Percentiles rank a stretch among this genome's conserved stretches.
Conservation (phyloP, 2,329 filamentous ascomycete genomes). For the Cytospora piceae region DNA sequence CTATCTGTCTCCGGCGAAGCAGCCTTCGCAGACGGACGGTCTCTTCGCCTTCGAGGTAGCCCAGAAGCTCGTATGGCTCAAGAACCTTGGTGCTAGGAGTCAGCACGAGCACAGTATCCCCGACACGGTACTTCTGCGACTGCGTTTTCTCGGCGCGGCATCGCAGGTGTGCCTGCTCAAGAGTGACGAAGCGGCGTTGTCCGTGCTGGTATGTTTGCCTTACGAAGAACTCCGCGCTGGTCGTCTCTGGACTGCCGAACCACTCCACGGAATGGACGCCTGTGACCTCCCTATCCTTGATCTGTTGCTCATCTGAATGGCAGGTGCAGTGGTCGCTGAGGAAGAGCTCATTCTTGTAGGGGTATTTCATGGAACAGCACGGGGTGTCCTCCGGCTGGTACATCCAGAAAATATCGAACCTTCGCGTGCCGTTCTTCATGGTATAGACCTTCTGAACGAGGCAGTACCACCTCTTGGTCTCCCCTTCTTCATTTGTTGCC, state of each 20-base stretch:
- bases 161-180: constrained; percentile 57
- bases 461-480: constrained; percentile 65
- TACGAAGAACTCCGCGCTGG: constrained; percentile 63
- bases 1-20: constrained; percentile 50
- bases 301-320: constrained; percentile 45
- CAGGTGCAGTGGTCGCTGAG: constrained; percentile 79
- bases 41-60: constrained; percentile 35
- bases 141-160: constrained; percentile 49
- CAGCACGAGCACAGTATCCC: constrained; percentile 63
- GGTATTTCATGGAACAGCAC: constrained; percentile 69
- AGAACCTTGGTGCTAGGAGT: constrained; percentile 44
- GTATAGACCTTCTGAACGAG: constrained; percentile 62
- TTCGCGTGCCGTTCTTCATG: constrained; percentile 39
- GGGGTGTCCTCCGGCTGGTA: constrained; percentile 73
- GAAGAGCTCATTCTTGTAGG: constrained; percentile 74
- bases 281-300: constrained; percentile 60
- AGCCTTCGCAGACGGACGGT: constrained; percentile 55
- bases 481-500: neutral
- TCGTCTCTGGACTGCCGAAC: constrained; percentile 52
- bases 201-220: constrained; percentile 68
- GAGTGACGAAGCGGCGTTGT: constrained; percentile 64
- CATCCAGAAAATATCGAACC: constrained; percentile 73
- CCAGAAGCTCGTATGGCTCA: constrained; percentile 65
- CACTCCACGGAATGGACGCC: constrained; percentile 62
- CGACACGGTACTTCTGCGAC: constrained; percentile 45